phyloP scores from a whole-genome alignment of 2,329 filamentous ascomycete genomes.

The Tolypocladium ophioglossoides region DNA sequence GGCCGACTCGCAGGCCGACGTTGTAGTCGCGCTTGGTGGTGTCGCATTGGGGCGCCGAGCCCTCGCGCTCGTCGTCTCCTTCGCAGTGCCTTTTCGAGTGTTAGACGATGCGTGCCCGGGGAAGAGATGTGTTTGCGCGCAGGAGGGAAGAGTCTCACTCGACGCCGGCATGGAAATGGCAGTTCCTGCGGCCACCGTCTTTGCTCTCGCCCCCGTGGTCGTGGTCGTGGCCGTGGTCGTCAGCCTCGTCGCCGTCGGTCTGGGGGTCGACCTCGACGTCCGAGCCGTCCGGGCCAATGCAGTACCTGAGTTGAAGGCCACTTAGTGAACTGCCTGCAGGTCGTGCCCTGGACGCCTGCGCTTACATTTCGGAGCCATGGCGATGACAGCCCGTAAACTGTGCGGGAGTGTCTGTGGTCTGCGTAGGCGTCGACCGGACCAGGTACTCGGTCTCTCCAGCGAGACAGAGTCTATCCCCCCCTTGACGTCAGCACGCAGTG shows the following conservation, averaged over 20 bases:
- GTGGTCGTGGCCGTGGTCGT: constrained; percentile 9
- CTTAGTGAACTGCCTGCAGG: background rate
- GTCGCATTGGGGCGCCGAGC: constrained; percentile 29
- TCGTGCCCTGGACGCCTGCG: background rate
- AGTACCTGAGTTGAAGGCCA: constrained; percentile 41
- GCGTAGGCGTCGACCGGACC: constrained; percentile 37
- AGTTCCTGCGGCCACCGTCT: constrained; percentile 4
- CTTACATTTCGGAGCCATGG: constrained; percentile 48
- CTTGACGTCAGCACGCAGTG: background rate
- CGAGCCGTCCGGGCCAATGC: constrained; percentile 45
- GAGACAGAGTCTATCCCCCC: constrained; percentile 31
- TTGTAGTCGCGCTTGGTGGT: constrained; percentile 48
- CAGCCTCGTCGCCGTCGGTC: constrained; percentile 12
- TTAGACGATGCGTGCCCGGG: background rate
- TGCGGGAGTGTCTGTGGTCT: constrained; percentile 44
- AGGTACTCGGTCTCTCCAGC: constrained; percentile 30
- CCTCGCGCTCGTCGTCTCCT: constrained; percentile 31
- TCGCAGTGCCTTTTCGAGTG: constrained; percentile 41
- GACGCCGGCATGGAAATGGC: constrained; percentile 64
- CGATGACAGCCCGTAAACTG: constrained; percentile 55
- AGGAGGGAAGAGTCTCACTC: constrained; percentile 42
- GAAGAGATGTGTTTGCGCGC: too few relatives aligned
- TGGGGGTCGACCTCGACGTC: constrained; percentile 47
- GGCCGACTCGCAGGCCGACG: constrained; percentile 55
- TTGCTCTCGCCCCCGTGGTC: constrained; percentile 8